These are phyloP conservation scores for Odontarrhena argentea DNA, from an alignment of 345 rosid genomes.

Conservation along the genomic window DNA sequence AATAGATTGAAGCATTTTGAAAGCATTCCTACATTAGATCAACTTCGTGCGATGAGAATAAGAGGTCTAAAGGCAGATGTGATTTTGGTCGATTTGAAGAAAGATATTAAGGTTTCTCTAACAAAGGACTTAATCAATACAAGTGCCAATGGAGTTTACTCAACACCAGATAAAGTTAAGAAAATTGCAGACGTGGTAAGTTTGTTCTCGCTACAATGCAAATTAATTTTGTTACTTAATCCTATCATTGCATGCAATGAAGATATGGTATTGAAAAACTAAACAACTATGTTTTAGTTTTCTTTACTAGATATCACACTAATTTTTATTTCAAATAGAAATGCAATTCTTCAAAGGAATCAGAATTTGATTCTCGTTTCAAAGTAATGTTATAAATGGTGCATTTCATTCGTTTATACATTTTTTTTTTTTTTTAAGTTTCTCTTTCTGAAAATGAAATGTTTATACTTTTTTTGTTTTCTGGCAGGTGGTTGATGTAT, in stretches of 20 bases:
- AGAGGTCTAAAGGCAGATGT: conserved; percentile 60
- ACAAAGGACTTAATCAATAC: conserved; percentile 52
- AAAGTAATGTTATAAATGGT: no score
- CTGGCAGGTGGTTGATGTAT: conserved; percentile 60
- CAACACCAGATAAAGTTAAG: conserved; percentile 67
- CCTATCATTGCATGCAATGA: conserved; percentile 6
- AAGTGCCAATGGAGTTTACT: conserved; percentile 55
- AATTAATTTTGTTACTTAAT: conserved; percentile 19
- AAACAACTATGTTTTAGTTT: not conserved
- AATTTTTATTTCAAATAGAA: no score
- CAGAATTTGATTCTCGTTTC: no score
- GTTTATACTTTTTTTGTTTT: conserved; percentile 12
- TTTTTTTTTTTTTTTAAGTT: no score
- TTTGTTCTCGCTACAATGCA: conserved; percentile 3
- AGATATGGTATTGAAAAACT: not conserved
- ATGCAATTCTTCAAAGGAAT: no score
- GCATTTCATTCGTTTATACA: no score
- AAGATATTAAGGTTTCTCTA: conserved; percentile 64
- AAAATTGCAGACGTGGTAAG: conserved; percentile 82
- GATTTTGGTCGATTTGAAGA: conserved; percentile 66
- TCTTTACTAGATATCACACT: no score
- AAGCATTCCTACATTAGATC: conserved; percentile 68
- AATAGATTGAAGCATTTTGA: conserved; percentile 62
- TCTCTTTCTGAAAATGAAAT: no score
- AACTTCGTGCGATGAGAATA: conserved; percentile 60